Evolutionary conservation across 2,329 filamentous ascomycete genomes (phyloP), one percentile per base, ranked within the genome.

Genomic region (Cercospora brassicicola): DNA sequence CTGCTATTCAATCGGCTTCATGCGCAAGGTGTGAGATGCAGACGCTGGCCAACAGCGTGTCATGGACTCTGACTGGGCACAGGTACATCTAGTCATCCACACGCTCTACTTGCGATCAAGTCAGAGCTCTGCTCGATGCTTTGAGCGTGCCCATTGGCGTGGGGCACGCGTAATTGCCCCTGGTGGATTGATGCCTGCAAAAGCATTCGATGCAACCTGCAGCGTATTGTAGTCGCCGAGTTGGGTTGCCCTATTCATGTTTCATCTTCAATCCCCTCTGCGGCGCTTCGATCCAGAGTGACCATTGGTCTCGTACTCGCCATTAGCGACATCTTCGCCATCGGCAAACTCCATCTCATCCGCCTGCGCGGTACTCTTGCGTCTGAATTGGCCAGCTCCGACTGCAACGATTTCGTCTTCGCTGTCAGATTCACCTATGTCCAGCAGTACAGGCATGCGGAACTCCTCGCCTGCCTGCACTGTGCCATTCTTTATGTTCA

Each of bases 341-440:
- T 75, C 74, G 23, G 69, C 71, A 48, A 76, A 73, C 9, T 75
- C 75, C 89, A 73, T 64, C 13, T 72, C 90, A 85, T 59, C 87
- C 87, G 76, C 76, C 55, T 74, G 72, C 18, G 75, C 76, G 2
- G 75, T 77, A 77, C 92, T 97, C 77, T 93, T 91, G 67, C 93
- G 87, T 72, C 94, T 87, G 85, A 96, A 94, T 57, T 95, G 96
- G 10, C 94, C 94, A 0, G 87, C 85, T 0, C 88, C 88, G 63
- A 90, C 83, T 39, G 87, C 85, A 39, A 90, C 82, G 60, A 90
- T 86, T 76, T 99, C 96, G 75, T 99, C 95, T 76, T 97, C 95
- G 76, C 92, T 97, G 76, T 98, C 95, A 74, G 92, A 97, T 75
- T 96, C 93, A 59, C 93, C 93, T 56, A 98, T 87, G 77, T 97